Conservation (phyloP, 2,329 filamentous ascomycete species). For the Fusarium pseudograminearum region DNA sequence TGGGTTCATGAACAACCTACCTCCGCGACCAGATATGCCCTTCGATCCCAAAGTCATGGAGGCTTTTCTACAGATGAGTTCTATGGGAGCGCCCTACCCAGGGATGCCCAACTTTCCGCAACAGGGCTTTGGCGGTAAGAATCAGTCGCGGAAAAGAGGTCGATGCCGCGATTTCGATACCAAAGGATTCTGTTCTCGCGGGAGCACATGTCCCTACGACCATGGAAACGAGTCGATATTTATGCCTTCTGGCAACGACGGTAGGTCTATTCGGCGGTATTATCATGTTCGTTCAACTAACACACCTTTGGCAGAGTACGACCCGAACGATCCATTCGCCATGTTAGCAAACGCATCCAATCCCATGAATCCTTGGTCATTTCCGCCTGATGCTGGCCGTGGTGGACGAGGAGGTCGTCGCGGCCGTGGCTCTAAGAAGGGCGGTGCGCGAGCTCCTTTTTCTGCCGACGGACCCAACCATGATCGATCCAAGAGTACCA, state of each 20-base stretch:
- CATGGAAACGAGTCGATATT: constrained; percentile 69
- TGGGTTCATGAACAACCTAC: constrained; percentile 33
- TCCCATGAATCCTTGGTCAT: constrained; percentile 38
- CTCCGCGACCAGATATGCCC: constrained; percentile 50
- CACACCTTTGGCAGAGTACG: constrained; percentile 48
- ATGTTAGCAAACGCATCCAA: constrained; percentile 35
- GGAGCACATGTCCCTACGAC: constrained; percentile 75
- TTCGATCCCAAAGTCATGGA: constrained; percentile 73
- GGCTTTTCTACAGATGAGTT: constrained; percentile 71
- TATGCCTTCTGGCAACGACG: constrained; percentile 50
- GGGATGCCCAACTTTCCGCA: constrained; percentile 57
- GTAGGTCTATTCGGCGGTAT: constrained; percentile 32
- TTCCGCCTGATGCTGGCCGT: constrained; percentile 44
- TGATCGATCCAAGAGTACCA: constrained; percentile 72
- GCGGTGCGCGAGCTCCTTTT: constrained; percentile 65
- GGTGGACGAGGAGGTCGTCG: constrained; percentile 54
- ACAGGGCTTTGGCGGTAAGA: constrained; percentile 41
- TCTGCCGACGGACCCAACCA: constrained; percentile 72
- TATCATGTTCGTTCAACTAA: constrained; percentile 23
- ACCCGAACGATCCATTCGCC: constrained; percentile 49
- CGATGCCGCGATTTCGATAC: constrained; percentile 78
- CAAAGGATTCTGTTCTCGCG: constrained; percentile 78
- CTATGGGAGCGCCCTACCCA: constrained; percentile 61
- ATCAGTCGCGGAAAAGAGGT: constrained; percentile 55
- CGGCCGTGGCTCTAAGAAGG: constrained; percentile 50